phyloP scores from a whole-genome alignment of 306 rosid genomes.

The Hippophae rhamnoides region DNA sequence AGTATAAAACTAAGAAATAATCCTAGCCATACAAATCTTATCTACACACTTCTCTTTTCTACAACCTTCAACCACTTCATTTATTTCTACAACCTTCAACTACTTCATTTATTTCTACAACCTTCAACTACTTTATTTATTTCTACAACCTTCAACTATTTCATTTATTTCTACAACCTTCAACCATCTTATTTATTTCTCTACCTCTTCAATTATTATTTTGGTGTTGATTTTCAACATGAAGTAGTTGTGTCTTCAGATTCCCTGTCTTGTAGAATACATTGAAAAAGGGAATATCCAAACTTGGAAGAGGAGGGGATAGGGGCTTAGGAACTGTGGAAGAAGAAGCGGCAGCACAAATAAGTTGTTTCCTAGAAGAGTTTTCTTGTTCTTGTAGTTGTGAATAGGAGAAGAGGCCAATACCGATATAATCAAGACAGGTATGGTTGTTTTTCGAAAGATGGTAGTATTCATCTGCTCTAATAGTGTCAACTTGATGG shows the following conservation, averaged over 20 bases:
- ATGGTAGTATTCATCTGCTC: conserved; percentile 60
- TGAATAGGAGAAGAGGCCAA: conserved; percentile 75
- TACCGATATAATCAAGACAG: conserved; percentile 86
- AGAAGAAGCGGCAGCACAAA: conserved; percentile 22
- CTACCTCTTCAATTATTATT: too few species aligned
- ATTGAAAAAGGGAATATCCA: conserved; percentile 59
- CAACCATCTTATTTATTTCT: too few species aligned
- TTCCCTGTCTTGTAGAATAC: conserved; percentile 57
- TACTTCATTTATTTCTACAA: too few species aligned
- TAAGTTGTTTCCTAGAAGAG: conserved; percentile 19
- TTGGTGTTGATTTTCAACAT: too few species aligned
- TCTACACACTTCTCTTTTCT: too few species aligned
- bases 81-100: too few species aligned
- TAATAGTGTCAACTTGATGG: conserved; percentile 42
- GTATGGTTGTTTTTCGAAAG: conserved; percentile 46
- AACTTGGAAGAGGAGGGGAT: conserved; percentile 19
- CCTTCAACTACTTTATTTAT: too few species aligned
- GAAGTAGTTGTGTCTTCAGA: conserved; percentile 57
- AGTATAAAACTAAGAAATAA: too few species aligned
- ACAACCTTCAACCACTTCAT: too few species aligned
- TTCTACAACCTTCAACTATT: too few species aligned
- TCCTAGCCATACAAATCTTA: too few species aligned
- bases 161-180: too few species aligned
- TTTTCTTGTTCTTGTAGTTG: conserved; percentile 45
- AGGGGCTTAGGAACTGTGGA: conserved; percentile 17